phyloP scores from a whole-genome alignment of 179 eudicot genomes.

The Spergularia azorica region DNA sequence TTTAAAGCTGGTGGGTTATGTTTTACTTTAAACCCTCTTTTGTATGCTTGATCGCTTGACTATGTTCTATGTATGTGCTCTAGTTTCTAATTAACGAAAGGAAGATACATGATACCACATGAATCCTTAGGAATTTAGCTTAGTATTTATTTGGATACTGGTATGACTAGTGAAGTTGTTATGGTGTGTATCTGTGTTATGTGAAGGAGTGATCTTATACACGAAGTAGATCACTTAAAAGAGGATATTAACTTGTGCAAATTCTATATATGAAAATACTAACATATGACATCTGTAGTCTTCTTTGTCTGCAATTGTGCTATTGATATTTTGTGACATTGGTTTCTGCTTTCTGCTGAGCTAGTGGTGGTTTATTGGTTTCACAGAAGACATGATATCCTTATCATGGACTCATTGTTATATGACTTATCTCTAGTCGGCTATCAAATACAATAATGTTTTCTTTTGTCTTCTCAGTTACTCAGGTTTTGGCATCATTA shows the following conservation, averaged over 20 bases:
- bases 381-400: background rate
- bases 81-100: background rate
- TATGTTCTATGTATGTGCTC: background rate
- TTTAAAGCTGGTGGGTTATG: background rate
- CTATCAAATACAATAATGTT: background rate
- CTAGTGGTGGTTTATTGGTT: background rate
- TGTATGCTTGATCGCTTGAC: slow-evolving; percentile 1
- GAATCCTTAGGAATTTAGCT: background rate
- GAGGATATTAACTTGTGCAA: background rate
- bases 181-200: background rate
- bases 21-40: background rate
- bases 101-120: background rate
- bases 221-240: background rate
- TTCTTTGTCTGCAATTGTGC: too few relatives aligned
- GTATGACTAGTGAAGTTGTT: background rate
- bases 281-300: background rate
- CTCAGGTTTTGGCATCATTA: background rate
- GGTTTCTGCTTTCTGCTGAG: too few relatives aligned
- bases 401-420: background rate
- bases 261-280: background rate
- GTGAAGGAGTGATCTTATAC: background rate
- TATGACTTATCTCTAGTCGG: background rate
- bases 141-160: slow-evolving; percentile 1
- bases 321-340: too few relatives aligned
- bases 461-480: background rate